Percentiles rank a stretch among this genome's conserved stretches.
phyloP scores from a whole-genome alignment of 164 flowering plant species.

The Aristolochia californica region DNA sequence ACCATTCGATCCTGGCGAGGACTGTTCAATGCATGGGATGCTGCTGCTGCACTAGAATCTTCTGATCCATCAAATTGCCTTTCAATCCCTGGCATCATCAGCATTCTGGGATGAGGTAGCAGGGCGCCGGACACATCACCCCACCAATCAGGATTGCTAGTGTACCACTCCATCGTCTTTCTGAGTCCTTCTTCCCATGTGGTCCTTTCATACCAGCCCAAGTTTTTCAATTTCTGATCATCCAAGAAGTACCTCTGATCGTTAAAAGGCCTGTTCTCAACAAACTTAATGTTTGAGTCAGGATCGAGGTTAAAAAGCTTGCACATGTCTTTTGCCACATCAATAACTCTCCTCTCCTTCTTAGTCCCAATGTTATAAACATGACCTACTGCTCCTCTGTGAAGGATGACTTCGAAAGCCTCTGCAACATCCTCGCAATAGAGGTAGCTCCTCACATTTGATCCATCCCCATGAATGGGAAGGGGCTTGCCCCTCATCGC shows the following conservation, averaged over 20 bases:
- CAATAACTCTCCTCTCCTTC: constrained; percentile 62
- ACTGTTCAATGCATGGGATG: constrained; percentile 16
- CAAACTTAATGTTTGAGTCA: constrained; percentile 41
- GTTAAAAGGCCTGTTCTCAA: constrained; percentile 59
- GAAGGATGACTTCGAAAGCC: constrained; percentile 64
- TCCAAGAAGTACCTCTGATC: constrained; percentile 62
- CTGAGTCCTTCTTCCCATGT: constrained; percentile 53
- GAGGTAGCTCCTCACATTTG: constrained; percentile 55
- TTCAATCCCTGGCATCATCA: constrained; percentile 63
- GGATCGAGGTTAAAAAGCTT: constrained; percentile 43
- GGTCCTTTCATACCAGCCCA: constrained; percentile 62
- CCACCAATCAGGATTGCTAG: constrained; percentile 59
- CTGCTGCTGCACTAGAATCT: constrained; percentile 12
- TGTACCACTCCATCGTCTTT: constrained; percentile 63
- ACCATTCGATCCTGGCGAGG: constrained; percentile 23
- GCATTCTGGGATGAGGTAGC: constrained; percentile 60
- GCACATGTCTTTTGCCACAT: constrained; percentile 60
- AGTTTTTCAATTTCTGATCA: constrained; percentile 51
- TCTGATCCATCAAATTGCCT: constrained; percentile 43
- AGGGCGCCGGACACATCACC: constrained; percentile 61
- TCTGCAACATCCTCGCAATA: constrained; percentile 75
- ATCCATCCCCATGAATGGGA: constrained; percentile 69
- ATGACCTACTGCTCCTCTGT: constrained; percentile 68
- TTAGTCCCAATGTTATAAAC: constrained; percentile 65
- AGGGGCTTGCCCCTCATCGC: constrained; percentile 53